Conservation (phyloP, 495 filamentous ascomycete species). For the Glutinoglossum americanum region DNA sequence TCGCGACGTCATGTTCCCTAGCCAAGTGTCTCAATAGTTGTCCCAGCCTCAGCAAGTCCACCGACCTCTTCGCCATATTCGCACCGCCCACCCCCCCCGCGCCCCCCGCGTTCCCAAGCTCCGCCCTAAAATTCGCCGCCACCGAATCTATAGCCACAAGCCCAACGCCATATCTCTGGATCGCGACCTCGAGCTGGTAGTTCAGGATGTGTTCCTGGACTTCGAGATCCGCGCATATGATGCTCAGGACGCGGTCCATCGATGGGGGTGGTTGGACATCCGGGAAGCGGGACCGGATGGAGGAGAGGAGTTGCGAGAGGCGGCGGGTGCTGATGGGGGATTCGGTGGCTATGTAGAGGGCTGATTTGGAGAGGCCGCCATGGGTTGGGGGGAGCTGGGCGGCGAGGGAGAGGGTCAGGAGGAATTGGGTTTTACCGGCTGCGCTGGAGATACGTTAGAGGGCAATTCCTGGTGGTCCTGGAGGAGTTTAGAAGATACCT, state of each 20-base stretch:
- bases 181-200: slow-evolving; percentile 76
- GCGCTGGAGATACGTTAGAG: slow-evolving; percentile 27
- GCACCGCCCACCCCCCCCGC: slow-evolving; percentile 15
- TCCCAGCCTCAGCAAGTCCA: slow-evolving; percentile 58
- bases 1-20: slow-evolving; percentile 44
- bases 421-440: slow-evolving; percentile 89
- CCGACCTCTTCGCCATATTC: slow-evolving; percentile 36
- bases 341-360: slow-evolving; percentile 93
- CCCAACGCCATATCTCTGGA: slow-evolving; percentile 49
- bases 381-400: slow-evolving; percentile 54
- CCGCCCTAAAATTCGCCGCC: slow-evolving; percentile 83
- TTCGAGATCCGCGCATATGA: slow-evolving; percentile 79
- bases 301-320: slow-evolving; percentile 51
- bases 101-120: slow-evolving; percentile 35
- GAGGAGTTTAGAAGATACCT: slow-evolving; percentile 36
- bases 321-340: slow-evolving; percentile 60
- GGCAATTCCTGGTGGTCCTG: neutral
- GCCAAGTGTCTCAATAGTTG: slow-evolving; percentile 55
- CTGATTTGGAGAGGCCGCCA: slow-evolving; percentile 40
- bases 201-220: slow-evolving; percentile 84
- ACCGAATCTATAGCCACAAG: slow-evolving; percentile 76
- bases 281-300: slow-evolving; percentile 25
- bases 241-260: slow-evolving; percentile 46
- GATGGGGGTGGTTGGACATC: slow-evolving; percentile 30
- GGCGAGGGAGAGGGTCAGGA: slow-evolving; percentile 59